Base-by-base conservation (phyloP, 108 stramenopile genomes). In the Conticribra weissflogii region DNA sequence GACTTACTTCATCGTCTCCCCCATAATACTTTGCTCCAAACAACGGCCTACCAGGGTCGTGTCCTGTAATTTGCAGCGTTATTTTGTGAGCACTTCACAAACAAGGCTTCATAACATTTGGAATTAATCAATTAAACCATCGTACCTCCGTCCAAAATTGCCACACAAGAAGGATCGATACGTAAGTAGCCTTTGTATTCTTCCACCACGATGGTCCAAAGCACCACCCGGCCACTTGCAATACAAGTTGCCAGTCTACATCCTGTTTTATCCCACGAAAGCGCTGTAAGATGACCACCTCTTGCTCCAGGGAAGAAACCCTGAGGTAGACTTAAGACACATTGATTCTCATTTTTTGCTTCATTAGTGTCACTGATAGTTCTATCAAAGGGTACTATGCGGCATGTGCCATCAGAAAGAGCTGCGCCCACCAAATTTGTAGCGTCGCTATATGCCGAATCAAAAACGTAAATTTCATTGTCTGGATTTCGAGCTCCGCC, bases 401-500 rank as follows among this genome's bases (percentile, higher is more conserved):
- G 78, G 34, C 78, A 79, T 3, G 86, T 88, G 30, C 94, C 94
- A 82, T 95, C 94, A 16, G 94, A 88, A 18, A 95, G 68, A 18
- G 94, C 94, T 5, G 71, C 94, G 21, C 87, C 94, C 49, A 95
- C 9, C n/a, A 90, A 73, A 61, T 82, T 86, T 63, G 76, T 94
- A 21, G 74, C 71, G 34, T 74, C 61, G 65, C 86, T 88, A 54
- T 90, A 88, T 24, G 76, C 36, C 18, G 94, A 88, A 78, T 95
- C 94, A 76, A 95, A 95, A 3, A 92, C 89, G 57, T 72, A 95
- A 0, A 90, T 34, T 8, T 78, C 55, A 63, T 87, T 86, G 27
- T 88, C 78, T n/a, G 94, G 94, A 71, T 95, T 95, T 7, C 94
- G 81, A 2, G 75, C 76, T 31, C 94, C 94, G 14, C 94, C 94